These are phyloP conservation scores for Chernovozyma sophiae-reginae DNA, from an alignment of 1,139 yeast species.

Conservation along the genomic window DNA sequence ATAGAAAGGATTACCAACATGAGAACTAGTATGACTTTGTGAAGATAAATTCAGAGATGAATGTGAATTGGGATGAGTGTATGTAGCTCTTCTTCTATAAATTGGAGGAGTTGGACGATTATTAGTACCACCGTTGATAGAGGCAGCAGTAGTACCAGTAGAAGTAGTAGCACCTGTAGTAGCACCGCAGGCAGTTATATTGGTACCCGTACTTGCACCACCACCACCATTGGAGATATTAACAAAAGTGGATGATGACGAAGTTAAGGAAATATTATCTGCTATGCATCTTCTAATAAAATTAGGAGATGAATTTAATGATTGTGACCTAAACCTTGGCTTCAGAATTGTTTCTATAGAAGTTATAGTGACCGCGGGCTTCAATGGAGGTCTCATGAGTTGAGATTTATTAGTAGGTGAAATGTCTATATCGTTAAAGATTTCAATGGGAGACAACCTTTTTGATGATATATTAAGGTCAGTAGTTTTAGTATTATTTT, in stretches of 20 bases:
- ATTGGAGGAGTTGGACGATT: not conserved
- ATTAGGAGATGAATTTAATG: conserved; percentile 7
- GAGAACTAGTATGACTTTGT: not conserved
- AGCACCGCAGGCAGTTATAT: too few species aligned
- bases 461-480: not conserved
- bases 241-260: conserved; percentile 1
- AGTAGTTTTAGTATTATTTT: not conserved
- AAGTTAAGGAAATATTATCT: not conserved
- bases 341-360: conserved; percentile 17
- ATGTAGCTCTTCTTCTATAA: conserved; percentile 7
- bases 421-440: conserved; percentile 5
- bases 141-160: too few species aligned
- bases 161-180: not conserved
- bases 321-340: conserved; percentile 9
- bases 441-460: conserved; percentile 10
- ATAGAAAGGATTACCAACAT: conserved; percentile 13
- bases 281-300: conserved; percentile 5
- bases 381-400: conserved; percentile 11
- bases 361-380: conserved; percentile 25
- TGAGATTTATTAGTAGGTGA: conserved; percentile 5
- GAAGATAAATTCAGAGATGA: not conserved
- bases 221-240: not conserved
- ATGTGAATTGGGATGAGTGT: conserved; percentile 1
- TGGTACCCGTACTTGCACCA: not conserved
- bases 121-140: not conserved